Evolutionary conservation across 2,329 filamentous ascomycete genomes (phyloP).

Genomic region (Colletotrichum chlorophyti): DNA sequence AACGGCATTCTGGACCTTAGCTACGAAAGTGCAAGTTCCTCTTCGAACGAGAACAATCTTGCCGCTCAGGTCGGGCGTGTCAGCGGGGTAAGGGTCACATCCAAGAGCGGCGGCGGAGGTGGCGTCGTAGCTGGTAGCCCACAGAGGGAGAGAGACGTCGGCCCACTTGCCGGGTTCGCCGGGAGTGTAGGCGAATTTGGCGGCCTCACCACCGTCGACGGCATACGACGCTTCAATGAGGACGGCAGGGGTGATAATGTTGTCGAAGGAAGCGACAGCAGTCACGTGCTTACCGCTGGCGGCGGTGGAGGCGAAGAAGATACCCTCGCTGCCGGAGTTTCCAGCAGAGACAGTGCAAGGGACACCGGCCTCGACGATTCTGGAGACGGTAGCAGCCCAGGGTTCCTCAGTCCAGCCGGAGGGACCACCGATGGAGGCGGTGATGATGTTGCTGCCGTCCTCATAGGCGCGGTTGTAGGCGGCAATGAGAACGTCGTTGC

Average conservation of each 20-base stretch:
- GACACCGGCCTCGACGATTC: slow-evolving; percentile 60
- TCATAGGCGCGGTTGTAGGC: slow-evolving; percentile 67
- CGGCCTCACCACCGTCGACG: slow-evolving; percentile 40
- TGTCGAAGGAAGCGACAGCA: slow-evolving; percentile 59
- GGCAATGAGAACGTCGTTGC: slow-evolving; percentile 63
- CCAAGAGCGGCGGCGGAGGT: slow-evolving; percentile 54
- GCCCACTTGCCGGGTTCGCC: slow-evolving; percentile 51
- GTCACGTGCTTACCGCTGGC: slow-evolving; percentile 54
- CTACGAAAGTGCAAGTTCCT: slow-evolving; percentile 61
- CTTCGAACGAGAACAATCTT: slow-evolving; percentile 67
- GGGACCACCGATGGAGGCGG: slow-evolving; percentile 58
- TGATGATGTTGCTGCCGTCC: slow-evolving; percentile 65
- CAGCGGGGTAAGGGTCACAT: slow-evolving; percentile 58
- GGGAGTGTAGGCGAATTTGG: slow-evolving; percentile 50
- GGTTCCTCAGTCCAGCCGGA: slow-evolving; percentile 60
- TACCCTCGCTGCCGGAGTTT: slow-evolving; percentile 52
- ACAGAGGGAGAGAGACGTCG: slow-evolving; percentile 55
- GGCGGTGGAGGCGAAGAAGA: slow-evolving; percentile 58
- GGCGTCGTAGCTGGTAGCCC: slow-evolving; percentile 54
- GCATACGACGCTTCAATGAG: slow-evolving; percentile 49
- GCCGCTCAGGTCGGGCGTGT: slow-evolving; percentile 62
- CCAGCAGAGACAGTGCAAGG: slow-evolving; percentile 61
- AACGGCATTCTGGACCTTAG: slow-evolving; percentile 60
- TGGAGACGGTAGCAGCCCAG: slow-evolving; percentile 55
- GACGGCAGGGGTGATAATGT: slow-evolving; percentile 48